A percentile compares a stretch with the other conserved stretches of the same genome.
These are phyloP conservation scores for Rhynchospora tenuis DNA, from an alignment of 176 grass and related monocot species.

Conservation along the genomic window DNA sequence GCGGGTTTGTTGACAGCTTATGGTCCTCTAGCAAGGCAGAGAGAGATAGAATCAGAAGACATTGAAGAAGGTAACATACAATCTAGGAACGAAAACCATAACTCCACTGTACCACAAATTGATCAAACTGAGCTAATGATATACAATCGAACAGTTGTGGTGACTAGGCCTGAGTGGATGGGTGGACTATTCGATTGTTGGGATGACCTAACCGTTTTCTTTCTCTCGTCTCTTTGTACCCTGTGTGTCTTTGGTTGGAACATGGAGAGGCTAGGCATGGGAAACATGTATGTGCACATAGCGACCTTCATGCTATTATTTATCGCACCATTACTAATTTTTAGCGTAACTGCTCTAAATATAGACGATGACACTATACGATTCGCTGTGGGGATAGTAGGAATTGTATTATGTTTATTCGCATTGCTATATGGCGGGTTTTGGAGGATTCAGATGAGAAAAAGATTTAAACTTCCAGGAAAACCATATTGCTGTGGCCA, in stretches of 20 bases:
- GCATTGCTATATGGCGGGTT: slow-evolving; percentile 80
- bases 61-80: slow-evolving; percentile 8
- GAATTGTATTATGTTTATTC: slow-evolving; percentile 53
- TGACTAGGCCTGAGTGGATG: slow-evolving; percentile 75
- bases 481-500: slow-evolving; percentile 19
- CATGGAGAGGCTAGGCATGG: slow-evolving; percentile 94
- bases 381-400: slow-evolving; percentile 33
- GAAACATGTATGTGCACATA: slow-evolving; percentile 98
- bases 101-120: not conserved
- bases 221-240: slow-evolving; percentile 57
- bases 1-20: slow-evolving; percentile 50
- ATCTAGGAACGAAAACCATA: not conserved
- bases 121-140: slow-evolving; percentile 36
- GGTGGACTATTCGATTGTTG: slow-evolving; percentile 82
- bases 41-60: slow-evolving; percentile 9
- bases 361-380: slow-evolving; percentile 46
- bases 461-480: slow-evolving; percentile 66
- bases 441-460: slow-evolving; percentile 91
- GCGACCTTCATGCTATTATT: slow-evolving; percentile 64
- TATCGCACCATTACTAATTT: slow-evolving; percentile 69
- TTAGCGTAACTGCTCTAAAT: slow-evolving; percentile 63
- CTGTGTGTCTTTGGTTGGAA: slow-evolving; percentile 97
- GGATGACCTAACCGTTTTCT: slow-evolving; percentile 66
- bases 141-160: slow-evolving; percentile 66
- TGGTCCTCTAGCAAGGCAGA: slow-evolving; percentile 54